Percentiles rank a stretch among this genome's conserved stretches.
These are phyloP conservation scores for Lachnellula cervina DNA, from an alignment of 2,329 filamentous ascomycete species.

Conservation along the genomic window DNA sequence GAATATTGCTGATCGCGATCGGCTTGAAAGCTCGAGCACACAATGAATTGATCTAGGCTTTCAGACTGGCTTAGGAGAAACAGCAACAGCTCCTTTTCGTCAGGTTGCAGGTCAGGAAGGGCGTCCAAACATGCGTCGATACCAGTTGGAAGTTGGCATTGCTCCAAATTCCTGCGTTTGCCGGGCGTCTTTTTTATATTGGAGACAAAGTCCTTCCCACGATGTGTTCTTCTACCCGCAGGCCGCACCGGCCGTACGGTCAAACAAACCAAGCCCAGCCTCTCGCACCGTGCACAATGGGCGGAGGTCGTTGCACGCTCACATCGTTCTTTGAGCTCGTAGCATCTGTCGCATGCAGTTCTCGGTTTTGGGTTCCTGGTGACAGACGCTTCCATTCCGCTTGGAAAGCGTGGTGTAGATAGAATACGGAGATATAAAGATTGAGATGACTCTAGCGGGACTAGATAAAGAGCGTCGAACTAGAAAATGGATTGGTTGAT, in stretches of 20 bases:
- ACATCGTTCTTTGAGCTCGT: slow-evolving; percentile 25
- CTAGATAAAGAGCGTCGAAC: no score
- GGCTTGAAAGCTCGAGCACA: slow-evolving; percentile 22
- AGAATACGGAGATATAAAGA: neutral
- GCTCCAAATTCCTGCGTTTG: neutral
- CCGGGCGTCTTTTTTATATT: neutral
- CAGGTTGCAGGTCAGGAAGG: slow-evolving; percentile 8
- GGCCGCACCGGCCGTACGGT: slow-evolving; percentile 19
- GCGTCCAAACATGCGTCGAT: slow-evolving; percentile 2
- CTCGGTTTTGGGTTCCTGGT: neutral
- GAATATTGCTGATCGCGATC: slow-evolving; percentile 16
- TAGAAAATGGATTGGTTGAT: no score
- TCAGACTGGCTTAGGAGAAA: slow-evolving; percentile 22
- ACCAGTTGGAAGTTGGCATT: neutral
- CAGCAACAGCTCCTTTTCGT: slow-evolving; percentile 23
- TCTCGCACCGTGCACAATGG: slow-evolving; percentile 18
- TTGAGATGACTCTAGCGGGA: neutral
- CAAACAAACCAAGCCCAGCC: slow-evolving; percentile 15
- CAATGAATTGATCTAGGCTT: slow-evolving; percentile 20
- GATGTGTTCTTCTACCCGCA: slow-evolving; percentile 17
- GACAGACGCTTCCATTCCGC: neutral
- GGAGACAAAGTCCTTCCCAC: neutral
- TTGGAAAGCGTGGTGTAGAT: no score
- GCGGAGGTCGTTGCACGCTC: slow-evolving; percentile 4
- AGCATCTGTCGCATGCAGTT: slow-evolving; percentile 25